phyloP scores from a whole-genome alignment of 1,284 basidiomycete species.

The Somion occarium region DNA sequence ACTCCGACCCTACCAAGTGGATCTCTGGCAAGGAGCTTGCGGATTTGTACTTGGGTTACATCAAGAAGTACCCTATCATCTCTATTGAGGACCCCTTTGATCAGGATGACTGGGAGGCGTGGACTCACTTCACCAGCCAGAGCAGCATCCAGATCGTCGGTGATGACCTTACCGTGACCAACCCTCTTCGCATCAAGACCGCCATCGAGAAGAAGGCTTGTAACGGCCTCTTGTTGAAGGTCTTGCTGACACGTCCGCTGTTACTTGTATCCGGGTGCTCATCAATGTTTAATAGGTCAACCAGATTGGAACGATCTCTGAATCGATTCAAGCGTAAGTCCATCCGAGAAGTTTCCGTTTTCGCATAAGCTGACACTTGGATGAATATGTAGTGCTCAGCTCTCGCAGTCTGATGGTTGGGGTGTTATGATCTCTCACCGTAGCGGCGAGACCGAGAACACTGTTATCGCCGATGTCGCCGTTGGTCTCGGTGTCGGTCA shows the following conservation, averaged over 20 bases:
- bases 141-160: constrained; percentile 90
- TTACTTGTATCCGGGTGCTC: not conserved
- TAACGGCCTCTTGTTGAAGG: constrained; percentile 98
- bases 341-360: not conserved
- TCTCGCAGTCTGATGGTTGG: constrained; percentile 96
- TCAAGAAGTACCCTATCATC: constrained; percentile 93
- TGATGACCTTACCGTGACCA: constrained; percentile 98
- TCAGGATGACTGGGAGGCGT: constrained; percentile 99
- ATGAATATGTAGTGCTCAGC: constrained; percentile 68
- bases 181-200: constrained; percentile 96
- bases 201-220: constrained; percentile 99
- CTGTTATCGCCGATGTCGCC: constrained; percentile 94
- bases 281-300: constrained; percentile 56
- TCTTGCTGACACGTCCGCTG: constrained; percentile 20
- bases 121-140: constrained; percentile 85
- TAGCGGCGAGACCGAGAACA: constrained; percentile 95
- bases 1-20: constrained; percentile 97
- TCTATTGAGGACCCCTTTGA: constrained; percentile 99
- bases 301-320: constrained; percentile 99
- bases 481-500: constrained; percentile 93
- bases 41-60: constrained; percentile 84
- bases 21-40: constrained; percentile 92
- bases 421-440: constrained; percentile 99
- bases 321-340: constrained; percentile 91
- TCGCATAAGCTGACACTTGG: not conserved